These are phyloP conservation scores for Xylariales sp. DNA, from an alignment of 2,329 filamentous ascomycete genomes.

Conservation along the genomic window DNA sequence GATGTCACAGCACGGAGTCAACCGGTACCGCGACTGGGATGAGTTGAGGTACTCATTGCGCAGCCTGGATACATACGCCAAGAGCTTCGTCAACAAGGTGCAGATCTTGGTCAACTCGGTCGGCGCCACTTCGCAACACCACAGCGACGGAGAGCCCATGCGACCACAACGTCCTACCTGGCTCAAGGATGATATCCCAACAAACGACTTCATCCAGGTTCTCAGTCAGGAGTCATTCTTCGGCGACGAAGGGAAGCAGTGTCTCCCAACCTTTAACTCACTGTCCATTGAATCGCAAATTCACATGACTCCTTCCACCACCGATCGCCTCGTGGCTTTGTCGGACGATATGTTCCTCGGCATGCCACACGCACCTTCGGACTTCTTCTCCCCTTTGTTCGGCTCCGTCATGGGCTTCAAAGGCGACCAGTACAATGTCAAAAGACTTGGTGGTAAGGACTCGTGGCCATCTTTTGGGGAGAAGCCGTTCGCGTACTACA, in stretches of 20 bases:
- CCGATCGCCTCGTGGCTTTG: slow-evolving; percentile 35
- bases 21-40: slow-evolving; percentile 40
- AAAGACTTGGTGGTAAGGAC: slow-evolving; percentile 20
- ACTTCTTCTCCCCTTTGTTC: slow-evolving; percentile 39
- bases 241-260: slow-evolving; percentile 29
- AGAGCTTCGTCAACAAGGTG: slow-evolving; percentile 35
- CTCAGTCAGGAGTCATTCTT: slow-evolving; percentile 39
- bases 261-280: slow-evolving; percentile 40
- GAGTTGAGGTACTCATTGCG: slow-evolving; percentile 39
- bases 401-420: slow-evolving; percentile 39
- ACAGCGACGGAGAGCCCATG: slow-evolving; percentile 16
- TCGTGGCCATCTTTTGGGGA: slow-evolving; percentile 36
- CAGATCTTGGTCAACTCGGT: slow-evolving; percentile 39
- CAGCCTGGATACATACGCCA: slow-evolving; percentile 36
- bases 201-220: slow-evolving; percentile 28
- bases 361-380: slow-evolving; percentile 34
- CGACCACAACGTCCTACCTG: slow-evolving; percentile 31
- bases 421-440: slow-evolving; percentile 33
- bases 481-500: slow-evolving; percentile 39
- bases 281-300: slow-evolving; percentile 38
- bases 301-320: slow-evolving; percentile 35
- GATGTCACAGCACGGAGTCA: slow-evolving; percentile 35
- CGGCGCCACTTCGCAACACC: slow-evolving; percentile 18
- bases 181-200: slow-evolving; percentile 29
- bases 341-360: slow-evolving; percentile 41